Evolutionary conservation across 768 basidiomycete genomes (phyloP).

Genomic region (Lactifluus pinguis): DNA sequence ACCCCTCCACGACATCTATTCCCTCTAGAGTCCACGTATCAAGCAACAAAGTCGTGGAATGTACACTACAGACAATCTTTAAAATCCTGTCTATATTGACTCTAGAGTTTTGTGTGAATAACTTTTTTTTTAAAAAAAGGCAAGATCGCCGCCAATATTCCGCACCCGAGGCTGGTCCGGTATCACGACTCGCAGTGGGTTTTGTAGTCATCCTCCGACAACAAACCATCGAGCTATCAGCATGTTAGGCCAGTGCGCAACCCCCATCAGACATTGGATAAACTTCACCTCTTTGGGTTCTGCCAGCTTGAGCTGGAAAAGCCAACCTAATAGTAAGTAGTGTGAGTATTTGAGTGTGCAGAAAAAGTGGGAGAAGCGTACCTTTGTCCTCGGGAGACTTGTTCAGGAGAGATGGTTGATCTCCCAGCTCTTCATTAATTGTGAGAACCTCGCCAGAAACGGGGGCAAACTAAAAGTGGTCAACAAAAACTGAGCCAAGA

Average conservation of each 20-base stretch:
- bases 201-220: conserved; percentile 73
- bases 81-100: conserved; percentile 8
- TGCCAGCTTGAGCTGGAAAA: conserved; percentile 84
- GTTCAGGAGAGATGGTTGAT: conserved; percentile 76
- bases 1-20: neutral
- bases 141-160: neutral
- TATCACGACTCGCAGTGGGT: conserved; percentile 40
- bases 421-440: conserved; percentile 64
- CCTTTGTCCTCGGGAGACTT: conserved; percentile 80
- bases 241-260: neutral
- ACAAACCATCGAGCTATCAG: conserved; percentile 54
- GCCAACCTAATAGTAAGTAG: conserved; percentile 60
- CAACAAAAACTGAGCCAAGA: no score
- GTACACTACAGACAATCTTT: conserved; percentile 8
- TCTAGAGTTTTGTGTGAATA: neutral
- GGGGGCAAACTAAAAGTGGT: conserved; percentile 67
- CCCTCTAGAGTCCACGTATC: neutral
- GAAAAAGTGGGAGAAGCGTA: conserved; percentile 27
- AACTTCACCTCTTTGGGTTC: conserved; percentile 61
- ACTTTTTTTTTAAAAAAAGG: neutral
- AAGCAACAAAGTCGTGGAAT: conserved; percentile 2
- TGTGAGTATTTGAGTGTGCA: neutral
- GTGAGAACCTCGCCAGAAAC: conserved; percentile 76
- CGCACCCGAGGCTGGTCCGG: neutral
- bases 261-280: neutral